Base-by-base conservation (phyloP, 768 basidiomycete species). In the Holtermannia corniformis region DNA sequence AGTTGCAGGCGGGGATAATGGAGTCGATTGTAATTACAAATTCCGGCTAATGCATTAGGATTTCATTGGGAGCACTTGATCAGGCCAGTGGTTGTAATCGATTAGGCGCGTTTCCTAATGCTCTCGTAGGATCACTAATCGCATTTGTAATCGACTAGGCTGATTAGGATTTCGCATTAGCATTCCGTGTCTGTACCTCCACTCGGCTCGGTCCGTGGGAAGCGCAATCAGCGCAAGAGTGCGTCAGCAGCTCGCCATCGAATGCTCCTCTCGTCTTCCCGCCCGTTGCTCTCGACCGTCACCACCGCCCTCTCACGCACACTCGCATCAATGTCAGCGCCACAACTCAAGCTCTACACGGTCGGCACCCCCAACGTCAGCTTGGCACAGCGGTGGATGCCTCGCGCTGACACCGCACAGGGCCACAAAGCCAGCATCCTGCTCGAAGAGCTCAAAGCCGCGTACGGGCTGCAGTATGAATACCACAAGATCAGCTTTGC, bases 361-460 rank as follows among this genome's bases (percentile, higher is more conserved):
- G 64, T 64, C 10, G 55, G 68, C n/a, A 85, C 82, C 1, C 83
- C 84, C 3, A 85, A 85, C 61, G 82, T 79, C 21, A 52, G 51
- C 45, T 58, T 53, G 41, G 49, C 41, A 14, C 21, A 5, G n/a
- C 28, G 25, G 21, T 3, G 14, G 16, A 21, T 28, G 32, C n/a
- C 25, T 13, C 27, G n/a, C 19, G 12, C 23, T 25, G 20, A 25
- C 16, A 21, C n/a, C 23, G 23, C 45, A 7, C 27, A 49, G 48
- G 65, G 67, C 1, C 48, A 41, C 50, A 68, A 76, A 54, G 70
- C 71, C 2, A 78, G 80, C n/a, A 73, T 79, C 61, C 62, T 79
- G 24, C 77, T 83, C 37, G 82, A 85, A 59, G 84, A 85, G 58
- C 76, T 85, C 58, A 82, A 78, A 63, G 75, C 74, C 22, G 71